Percentiles rank a stretch among this genome's conserved stretches.
These are phyloP conservation scores for Gamarada debralockiae DNA, from an alignment of 495 filamentous ascomycete species.

Conservation along the genomic window DNA sequence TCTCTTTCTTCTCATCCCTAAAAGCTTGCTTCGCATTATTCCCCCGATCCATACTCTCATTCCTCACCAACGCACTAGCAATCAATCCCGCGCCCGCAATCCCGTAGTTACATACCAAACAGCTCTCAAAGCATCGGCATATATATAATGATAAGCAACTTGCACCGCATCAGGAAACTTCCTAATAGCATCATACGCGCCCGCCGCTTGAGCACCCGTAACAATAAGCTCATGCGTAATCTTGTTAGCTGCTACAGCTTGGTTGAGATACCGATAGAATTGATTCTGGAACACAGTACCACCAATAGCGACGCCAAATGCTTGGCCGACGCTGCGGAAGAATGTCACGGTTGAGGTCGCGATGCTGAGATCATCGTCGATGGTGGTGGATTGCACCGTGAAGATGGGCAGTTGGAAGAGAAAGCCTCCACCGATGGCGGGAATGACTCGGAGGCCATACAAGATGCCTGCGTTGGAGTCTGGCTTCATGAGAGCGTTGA, in stretches of 20 bases:
- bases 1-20: slow-evolving; percentile 1
- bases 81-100: slow-evolving; percentile 8
- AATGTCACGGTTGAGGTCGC: slow-evolving; percentile 55
- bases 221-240: slow-evolving; percentile 25
- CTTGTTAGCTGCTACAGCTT: slow-evolving; percentile 25
- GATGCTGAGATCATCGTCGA: slow-evolving; percentile 45
- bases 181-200: slow-evolving; percentile 53
- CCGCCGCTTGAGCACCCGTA: slow-evolving; percentile 46
- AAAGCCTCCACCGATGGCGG: slow-evolving; percentile 50
- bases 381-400: slow-evolving; percentile 38
- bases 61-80: slow-evolving; percentile 2
- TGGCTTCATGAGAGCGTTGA: slow-evolving; percentile 43
- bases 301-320: slow-evolving; percentile 46
- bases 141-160: slow-evolving; percentile 33
- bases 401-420: slow-evolving; percentile 45
- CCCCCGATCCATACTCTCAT: slow-evolving; percentile 8
- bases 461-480: slow-evolving; percentile 40
- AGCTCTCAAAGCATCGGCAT: slow-evolving; percentile 49
- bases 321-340: slow-evolving; percentile 51
- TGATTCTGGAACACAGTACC: slow-evolving; percentile 56
- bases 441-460: slow-evolving; percentile 46
- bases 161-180: slow-evolving; percentile 40
- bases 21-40: slow-evolving; percentile 2
- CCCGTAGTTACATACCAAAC: slow-evolving; percentile 49
- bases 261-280: slow-evolving; percentile 39